Evolutionary conservation across 1,139 yeast species (phyloP).

Genomic region (Nakaseomyces glabratus): DNA sequence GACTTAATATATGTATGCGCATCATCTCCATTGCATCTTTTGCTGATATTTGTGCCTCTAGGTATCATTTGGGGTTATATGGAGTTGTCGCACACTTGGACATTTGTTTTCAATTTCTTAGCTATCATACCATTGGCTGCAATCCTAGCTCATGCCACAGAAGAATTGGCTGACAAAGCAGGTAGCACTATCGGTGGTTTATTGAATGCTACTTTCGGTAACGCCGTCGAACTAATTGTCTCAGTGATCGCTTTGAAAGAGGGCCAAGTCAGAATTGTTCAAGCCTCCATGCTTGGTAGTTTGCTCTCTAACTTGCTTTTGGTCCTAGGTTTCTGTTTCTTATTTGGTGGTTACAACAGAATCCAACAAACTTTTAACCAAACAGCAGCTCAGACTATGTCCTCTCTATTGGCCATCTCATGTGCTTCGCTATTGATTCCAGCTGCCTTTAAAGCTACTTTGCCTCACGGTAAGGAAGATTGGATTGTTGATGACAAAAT

Average conservation of each 20-base stretch:
- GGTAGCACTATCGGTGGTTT: slow-evolving; percentile 89
- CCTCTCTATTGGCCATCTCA: slow-evolving; percentile 83
- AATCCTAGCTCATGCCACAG: slow-evolving; percentile 82
- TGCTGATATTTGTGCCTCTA: slow-evolving; percentile 75
- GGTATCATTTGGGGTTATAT: slow-evolving; percentile 63
- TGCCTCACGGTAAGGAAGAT: slow-evolving; percentile 42
- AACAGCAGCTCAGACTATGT: slow-evolving; percentile 97
- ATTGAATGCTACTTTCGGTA: slow-evolving; percentile 92
- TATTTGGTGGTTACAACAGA: slow-evolving; percentile 85
- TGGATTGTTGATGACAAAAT: slow-evolving; percentile 41
- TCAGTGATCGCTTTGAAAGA: slow-evolving; percentile 79
- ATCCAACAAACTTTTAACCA: slow-evolving; percentile 84
- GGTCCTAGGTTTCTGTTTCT: slow-evolving; percentile 91
- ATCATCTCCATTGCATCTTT: slow-evolving; percentile 69
- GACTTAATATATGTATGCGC: slow-evolving; percentile 34
- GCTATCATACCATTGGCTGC: slow-evolving; percentile 94
- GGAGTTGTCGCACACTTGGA: slow-evolving; percentile 43
- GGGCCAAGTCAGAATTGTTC: slow-evolving; percentile 87
- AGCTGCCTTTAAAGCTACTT: slow-evolving; percentile 87
- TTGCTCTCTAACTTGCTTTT: slow-evolving; percentile 77
- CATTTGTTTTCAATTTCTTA: slow-evolving; percentile 69
- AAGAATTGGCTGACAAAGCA: slow-evolving; percentile 75
- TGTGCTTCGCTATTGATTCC: slow-evolving; percentile 84
- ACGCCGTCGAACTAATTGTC: slow-evolving; percentile 88
- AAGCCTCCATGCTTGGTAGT: slow-evolving; percentile 94